phyloP scores from a whole-genome alignment of 2,329 filamentous ascomycete genomes.

The Boeremia lycopersici region DNA sequence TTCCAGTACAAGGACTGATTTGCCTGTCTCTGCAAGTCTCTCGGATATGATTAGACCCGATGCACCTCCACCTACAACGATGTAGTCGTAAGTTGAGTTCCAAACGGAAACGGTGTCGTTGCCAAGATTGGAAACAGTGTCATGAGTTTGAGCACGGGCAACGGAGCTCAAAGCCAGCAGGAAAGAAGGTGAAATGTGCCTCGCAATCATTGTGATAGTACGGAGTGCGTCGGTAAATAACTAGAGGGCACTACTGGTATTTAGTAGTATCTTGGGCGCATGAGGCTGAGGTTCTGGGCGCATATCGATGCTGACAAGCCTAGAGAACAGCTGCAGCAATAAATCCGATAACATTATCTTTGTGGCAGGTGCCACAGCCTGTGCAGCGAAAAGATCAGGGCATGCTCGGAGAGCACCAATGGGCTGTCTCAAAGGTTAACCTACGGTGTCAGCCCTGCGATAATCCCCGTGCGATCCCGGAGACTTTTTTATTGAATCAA shows the following conservation, averaged over 20 bases:
- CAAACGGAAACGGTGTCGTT: neutral
- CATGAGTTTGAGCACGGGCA: neutral
- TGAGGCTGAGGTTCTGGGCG: neutral
- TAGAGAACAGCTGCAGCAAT: neutral
- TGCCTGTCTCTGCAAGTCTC: conserved; percentile 47
- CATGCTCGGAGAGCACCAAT: neutral
- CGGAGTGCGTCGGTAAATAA: too few species aligned
- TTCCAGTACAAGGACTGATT: conserved; percentile 49
- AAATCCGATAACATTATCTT: neutral
- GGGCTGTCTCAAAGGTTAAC: neutral
- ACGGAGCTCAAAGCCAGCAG: neutral
- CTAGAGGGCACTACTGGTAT: too few species aligned
- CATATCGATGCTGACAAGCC: neutral
- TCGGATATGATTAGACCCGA: conserved; percentile 47
- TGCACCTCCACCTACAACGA: conserved; percentile 49
- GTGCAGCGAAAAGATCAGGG: neutral
- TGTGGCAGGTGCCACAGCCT: neutral
- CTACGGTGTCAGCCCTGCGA: neutral
- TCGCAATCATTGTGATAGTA: neutral
- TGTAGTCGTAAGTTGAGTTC: conserved; percentile 50
- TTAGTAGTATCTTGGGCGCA: neutral
- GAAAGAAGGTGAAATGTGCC: neutral
- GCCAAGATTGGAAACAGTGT: too few species aligned
- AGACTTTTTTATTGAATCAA: neutral
- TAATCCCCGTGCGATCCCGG: neutral